Base-by-base conservation (phyloP, 441 rosid species). In the Erysimum cheiri region DNA sequence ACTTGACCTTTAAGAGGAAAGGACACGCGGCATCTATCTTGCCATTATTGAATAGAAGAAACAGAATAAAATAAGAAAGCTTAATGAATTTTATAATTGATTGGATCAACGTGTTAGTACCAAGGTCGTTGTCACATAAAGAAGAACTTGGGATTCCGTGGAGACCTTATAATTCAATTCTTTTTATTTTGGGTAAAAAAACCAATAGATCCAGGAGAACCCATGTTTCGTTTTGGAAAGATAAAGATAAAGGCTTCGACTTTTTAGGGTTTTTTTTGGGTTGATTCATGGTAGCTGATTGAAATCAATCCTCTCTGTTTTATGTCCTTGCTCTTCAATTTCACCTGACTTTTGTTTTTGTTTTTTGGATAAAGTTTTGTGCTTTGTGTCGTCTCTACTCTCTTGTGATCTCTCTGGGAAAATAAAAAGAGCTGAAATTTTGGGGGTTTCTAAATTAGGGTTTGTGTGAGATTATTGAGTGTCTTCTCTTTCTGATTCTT, bases 261-360 rank as follows among this genome's bases (percentile, higher is more conserved):
- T 80, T 86, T 86, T 83, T 79, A 19, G 72, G 83, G 37, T 64
- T 76, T 52, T 44, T 83, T 66, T 75, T 80, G 1, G 24, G 24
- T 22, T 22, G 24, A 22, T 70, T 88, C 77, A 2, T 71, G 39
- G 61, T 49, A 4, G 19, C 55, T 54, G 69, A 60, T 56, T 55
- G 35, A 32, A 31, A 19, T 61, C 81, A 41, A 54, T 82, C 73
- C 62, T 74, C 71, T 76, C 67, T 76, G 64, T 80, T 74, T 77
- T 3, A 71, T 73, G 65, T 70, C 22, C 28, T 3, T 61, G 0
- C 55, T 60, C 26, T 41, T 74, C 64, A 19, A 6, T 74, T 61
- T 75, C 75, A 69, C 80, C 67, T 82, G 81, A 80, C 65, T 69
- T 56, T 59, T 75, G 48, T 77, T 77, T 54, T 78, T 74, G 64